Evolutionary conservation across 2,329 filamentous ascomycete genomes (phyloP), one percentile per base, ranked within the genome.

Genomic region (Botrytis fragariae): DNA sequence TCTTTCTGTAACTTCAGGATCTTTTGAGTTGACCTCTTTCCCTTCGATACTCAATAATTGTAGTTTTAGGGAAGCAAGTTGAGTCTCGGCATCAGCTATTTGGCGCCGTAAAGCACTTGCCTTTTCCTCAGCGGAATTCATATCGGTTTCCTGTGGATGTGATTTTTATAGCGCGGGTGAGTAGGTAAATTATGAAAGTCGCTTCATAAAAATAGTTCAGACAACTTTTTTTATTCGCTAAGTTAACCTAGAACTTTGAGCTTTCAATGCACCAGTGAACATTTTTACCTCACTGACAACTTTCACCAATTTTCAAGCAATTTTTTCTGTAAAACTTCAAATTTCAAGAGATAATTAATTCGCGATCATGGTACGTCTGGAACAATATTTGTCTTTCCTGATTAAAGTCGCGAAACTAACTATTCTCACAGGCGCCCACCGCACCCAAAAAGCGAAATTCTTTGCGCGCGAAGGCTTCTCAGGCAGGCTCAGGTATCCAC

Each of bases 401-500:
- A 32, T 42, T n/a, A 3, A 6, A 69, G 29, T 45, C 20, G 44
- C 20, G 29, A 62, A 44, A 81, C 70, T 79, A 78, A 78, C 60
- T 42, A 39, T 29, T 32, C 54, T 63, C 45, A 2, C 71, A 85
- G 83, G 83, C 83, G 18, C 84, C 84, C n/a, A 81, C 81, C 59
- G 81, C 82, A 29, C 84, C 86, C 67, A 84, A 84, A 73, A 89
- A 89, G 77, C 87, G 86, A 73, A 82, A 87, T 74, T 87, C 88
- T 14, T 86, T 89, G 63, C 88, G 89, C 78, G 81, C 85, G 75
- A 88, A 90, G 79, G 84, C 74, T 85, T 85, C 32, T 86, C 87
- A 54, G 85, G 85, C 18, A 84, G 87, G 75, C 81, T 86, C 35
- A 86, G 88, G 69, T 83, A 67, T 73, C 5, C 37, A 70, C 16